A percentile compares a stretch with the other conserved stretches of the same genome.
Evolutionary conservation across 768 basidiomycete species (phyloP).

Genomic region (Heimioporus sp.): DNA sequence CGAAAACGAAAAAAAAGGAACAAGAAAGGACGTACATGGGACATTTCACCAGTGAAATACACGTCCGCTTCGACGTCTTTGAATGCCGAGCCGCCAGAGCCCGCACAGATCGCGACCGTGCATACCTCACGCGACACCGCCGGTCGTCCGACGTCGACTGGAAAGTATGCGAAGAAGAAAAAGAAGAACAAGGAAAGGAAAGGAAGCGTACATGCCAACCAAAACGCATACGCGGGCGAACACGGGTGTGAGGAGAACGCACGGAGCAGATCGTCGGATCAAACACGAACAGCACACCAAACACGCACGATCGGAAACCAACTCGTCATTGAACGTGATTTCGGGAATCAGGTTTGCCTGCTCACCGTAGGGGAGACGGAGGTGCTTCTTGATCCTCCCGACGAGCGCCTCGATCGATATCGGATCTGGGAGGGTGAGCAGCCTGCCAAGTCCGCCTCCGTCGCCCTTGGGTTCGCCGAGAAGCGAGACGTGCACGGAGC

Average conservation of each 20-base stretch:
- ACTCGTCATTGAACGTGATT: conserved; percentile 10
- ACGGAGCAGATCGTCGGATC: conserved; percentile 18
- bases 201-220: no score
- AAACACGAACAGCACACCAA: not conserved
- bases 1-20: conserved; percentile 11
- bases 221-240: conserved; percentile 2
- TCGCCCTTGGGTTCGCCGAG: conserved; percentile 39
- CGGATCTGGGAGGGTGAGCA: conserved; percentile 60
- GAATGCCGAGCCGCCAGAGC: conserved; percentile 81
- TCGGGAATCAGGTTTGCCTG: conserved; percentile 9
- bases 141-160: conserved; percentile 70
- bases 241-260: conserved; percentile 8
- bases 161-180: conserved; percentile 3
- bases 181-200: not conserved
- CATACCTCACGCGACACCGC: conserved; percentile 35
- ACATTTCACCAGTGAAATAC: conserved; percentile 92
- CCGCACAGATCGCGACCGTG: conserved; percentile 88
- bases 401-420: conserved; percentile 61
- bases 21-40: conserved; percentile 56
- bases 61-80: conserved; percentile 74
- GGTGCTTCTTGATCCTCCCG: conserved; percentile 64
- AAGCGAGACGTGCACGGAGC: conserved; percentile 30
- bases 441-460: conserved; percentile 65
- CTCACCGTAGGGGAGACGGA: conserved; percentile 58
- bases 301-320: not conserved